Base-by-base conservation (phyloP, 2,329 filamentous ascomycete genomes). In the Calonectria pteridis region DNA sequence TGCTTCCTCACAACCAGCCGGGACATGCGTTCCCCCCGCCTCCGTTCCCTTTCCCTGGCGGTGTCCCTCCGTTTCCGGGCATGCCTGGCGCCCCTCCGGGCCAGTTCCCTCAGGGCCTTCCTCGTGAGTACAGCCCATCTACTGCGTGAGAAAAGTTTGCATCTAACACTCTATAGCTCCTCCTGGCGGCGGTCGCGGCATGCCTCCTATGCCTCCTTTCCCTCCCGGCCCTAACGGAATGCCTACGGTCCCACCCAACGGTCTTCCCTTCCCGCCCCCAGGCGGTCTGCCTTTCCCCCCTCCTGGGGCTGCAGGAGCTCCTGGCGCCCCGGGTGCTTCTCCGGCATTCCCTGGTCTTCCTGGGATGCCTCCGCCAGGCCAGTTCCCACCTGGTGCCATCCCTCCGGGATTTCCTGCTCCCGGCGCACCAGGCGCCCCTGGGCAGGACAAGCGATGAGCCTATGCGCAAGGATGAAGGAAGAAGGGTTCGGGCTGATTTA, bases 1-100 rank as follows among this genome's bases (percentile, higher is more conserved):
- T 97, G 92, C 91, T 96, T 63, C 90, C 89, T 14, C 91, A 92
- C 81, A 92, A 92, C 85, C 92, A 93, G 82, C 91, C 91, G 64
- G 89, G 89, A 76, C 87, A 87, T 29, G 85, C 84, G 78, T 84
- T 86, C 76, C 88, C 89, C 37, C 88, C 89, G 77, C 85, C 91
- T 37, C 55, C 55, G 40, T 94, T 93, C 81, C 88, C 86, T 73
- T 93, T 95, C 82, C 92, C 93, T 55, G 91, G 91, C 75, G 86
- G 88, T 72, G 84, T 86, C 46, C 91, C 91, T 55, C 91, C 91
- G 31, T 93, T 92, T 79, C 89, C 88, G 64, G 87, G 87, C 65
- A 85, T 89, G 84, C 87, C 85, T 35, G 85, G 84, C 50, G 84
- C 80, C 6, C 84, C 84, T 40, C 85, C 86, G 77, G 83, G 84